A percentile compares a stretch with the other conserved stretches of the same genome.
Evolutionary conservation across 129 eudicot genomes (phyloP).

Genomic region (Tanacetum coccineum): DNA sequence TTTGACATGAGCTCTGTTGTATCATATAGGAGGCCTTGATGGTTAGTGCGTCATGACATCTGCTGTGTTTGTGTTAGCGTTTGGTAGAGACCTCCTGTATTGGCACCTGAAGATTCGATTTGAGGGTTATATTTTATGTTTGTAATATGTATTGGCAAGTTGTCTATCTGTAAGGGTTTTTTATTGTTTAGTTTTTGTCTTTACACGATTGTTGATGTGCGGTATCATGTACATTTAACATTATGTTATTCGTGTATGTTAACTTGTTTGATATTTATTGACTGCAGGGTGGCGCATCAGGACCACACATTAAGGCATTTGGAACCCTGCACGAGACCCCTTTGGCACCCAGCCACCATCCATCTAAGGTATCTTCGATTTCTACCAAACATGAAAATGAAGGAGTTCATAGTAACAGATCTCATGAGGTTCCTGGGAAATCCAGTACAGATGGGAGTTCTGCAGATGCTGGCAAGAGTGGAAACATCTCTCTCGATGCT

Average conservation of each 20-base stretch:
- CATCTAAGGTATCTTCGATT: constrained; percentile 90
- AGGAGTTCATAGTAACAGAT: constrained; percentile 98
- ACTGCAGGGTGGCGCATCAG: constrained; percentile 51
- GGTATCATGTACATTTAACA: background rate
- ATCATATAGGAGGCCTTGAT: background rate
- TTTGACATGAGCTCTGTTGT: constrained; percentile 4
- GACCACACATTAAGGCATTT: constrained; percentile 43
- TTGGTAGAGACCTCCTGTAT: constrained; percentile 5
- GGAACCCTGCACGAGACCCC: constrained; percentile 41
- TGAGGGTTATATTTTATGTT: constrained; percentile 1
- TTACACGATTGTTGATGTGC: background rate
- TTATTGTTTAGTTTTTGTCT: background rate
- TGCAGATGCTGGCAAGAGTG: constrained; percentile 74
- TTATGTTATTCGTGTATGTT: background rate
- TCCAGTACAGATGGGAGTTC: constrained; percentile 98
- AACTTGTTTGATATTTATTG: constrained; percentile 23
- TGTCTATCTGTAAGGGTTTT: constrained; percentile 7
- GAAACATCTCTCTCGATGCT: constrained; percentile 77
- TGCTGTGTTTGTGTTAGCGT: background rate
- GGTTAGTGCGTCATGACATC: constrained; percentile 7
- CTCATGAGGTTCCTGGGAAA: constrained; percentile 99
- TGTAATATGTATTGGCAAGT: background rate
- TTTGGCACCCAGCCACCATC: constrained; percentile 41
- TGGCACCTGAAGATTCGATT: constrained; percentile 14
- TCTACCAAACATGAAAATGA: constrained; percentile 96